Evolutionary conservation across 2,329 filamentous ascomycete species (phyloP), one percentile per base, ranked within the genome.

Genomic region (Scedosporium boydii): DNA sequence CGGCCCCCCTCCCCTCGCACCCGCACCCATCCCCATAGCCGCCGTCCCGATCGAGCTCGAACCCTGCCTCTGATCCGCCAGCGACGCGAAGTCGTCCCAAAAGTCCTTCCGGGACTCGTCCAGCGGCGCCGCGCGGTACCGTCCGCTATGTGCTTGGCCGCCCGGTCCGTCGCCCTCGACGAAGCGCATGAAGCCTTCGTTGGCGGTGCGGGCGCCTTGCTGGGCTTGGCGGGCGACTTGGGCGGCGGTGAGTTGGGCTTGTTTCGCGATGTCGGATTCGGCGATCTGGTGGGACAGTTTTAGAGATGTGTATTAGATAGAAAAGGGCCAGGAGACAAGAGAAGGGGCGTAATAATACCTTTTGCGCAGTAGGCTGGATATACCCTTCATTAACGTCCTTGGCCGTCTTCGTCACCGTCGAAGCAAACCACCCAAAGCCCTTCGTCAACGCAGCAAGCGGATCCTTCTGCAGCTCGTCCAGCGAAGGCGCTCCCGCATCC

Each of bases 401-500:
- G 44, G 93, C 95, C 66, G 90, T 90, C 80, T 95, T 96, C 27
- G 87, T 87, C 51, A 98, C 91, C 12, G 91, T 92, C 41, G 86
- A 89, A 18, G 91, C 85, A 70, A 98, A 91, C 92, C 95, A 98
- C 7, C 93, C 93, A 70, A 98, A 96, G 0, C 93, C 90, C 76
- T 96, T 97, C 29, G 87, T 91, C 68, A 99, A 75, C 16, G 93
- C 92, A 1, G 85, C 93, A 65, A 98, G 80, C 0, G 95, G 93
- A 72, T 99, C 95, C 71, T 87, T 90, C 74, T 96, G 91, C 71
- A 98, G 85, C 62, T 98, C 93, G 62, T 95, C 88, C n/a, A 95
- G 78, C 12, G 86, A 86, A 0, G 89, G 90, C 27, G 1, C 72
- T 0, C 6, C 75, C 38, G 55, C 41, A 44, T 23, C 23, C 12